These are phyloP conservation scores for Tetrapyrgos nigripes DNA, from an alignment of 1,284 basidiomycete species.

Conservation along the genomic window DNA sequence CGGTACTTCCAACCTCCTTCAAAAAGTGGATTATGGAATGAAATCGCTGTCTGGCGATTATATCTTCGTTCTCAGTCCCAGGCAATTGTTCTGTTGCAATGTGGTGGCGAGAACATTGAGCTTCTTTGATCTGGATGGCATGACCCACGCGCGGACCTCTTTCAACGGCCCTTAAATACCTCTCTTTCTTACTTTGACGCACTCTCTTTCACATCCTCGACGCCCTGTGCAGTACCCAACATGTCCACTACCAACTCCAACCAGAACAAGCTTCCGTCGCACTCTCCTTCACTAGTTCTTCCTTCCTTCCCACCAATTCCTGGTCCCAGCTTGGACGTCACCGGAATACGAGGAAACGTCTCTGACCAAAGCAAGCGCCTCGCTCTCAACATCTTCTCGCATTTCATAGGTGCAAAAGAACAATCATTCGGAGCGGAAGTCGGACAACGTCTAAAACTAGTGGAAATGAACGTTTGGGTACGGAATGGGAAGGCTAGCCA, in stretches of 20 bases:
- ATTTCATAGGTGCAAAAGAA: slow-evolving; percentile 39
- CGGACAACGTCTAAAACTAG: slow-evolving; percentile 40
- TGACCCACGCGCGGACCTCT: neutral
- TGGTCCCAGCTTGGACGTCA: slow-evolving; percentile 26
- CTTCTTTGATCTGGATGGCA: neutral
- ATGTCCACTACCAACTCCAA: neutral
- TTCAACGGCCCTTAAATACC: neutral
- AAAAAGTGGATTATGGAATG: no score
- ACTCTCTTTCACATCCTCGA: neutral
- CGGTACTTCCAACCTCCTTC: no score
- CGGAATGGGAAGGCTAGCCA: slow-evolving; percentile 22
- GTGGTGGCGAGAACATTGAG: neutral
- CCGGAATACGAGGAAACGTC: slow-evolving; percentile 44
- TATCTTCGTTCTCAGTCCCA: neutral
- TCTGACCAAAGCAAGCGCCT: slow-evolving; percentile 42
- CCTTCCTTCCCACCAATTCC: neutral
- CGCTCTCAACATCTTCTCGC: slow-evolving; percentile 37
- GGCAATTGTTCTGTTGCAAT: neutral
- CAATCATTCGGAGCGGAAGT: slow-evolving; percentile 44
- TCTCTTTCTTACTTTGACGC: neutral
- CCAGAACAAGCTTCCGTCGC: neutral
- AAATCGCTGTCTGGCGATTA: no score
- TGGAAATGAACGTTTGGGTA: slow-evolving; percentile 44
- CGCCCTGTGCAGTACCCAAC: neutral
- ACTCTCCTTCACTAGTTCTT: neutral